Conservation (phyloP, 306 rosid genomes). For the Hylodesmum podocarpum region DNA sequence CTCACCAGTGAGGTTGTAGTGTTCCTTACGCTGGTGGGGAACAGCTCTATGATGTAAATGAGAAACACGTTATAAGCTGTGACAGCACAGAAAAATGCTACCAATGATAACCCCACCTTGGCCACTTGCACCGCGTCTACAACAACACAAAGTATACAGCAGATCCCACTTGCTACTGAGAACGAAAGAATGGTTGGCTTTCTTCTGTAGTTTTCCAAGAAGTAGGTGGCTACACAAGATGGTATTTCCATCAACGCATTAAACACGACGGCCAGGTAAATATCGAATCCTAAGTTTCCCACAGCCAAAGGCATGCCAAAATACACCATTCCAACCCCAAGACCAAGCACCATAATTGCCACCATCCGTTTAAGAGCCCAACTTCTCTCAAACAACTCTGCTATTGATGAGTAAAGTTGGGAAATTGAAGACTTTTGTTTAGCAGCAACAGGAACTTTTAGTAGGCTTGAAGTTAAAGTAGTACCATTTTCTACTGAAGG, state of each 20-base stretch:
- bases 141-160: conserved; percentile 21
- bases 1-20: conserved; percentile 38
- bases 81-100: conserved; percentile 32
- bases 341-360: conserved; percentile 20
- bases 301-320: conserved; percentile 49
- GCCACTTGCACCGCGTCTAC: not conserved
- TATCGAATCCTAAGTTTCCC: conserved; percentile 42
- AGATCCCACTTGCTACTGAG: conserved; percentile 17
- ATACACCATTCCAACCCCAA: conserved; percentile 48
- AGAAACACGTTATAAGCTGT: conserved; percentile 34
- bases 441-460: not conserved
- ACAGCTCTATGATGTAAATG: conserved; percentile 41
- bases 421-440: not conserved
- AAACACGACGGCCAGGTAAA: conserved; percentile 37
- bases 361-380: conserved; percentile 27
- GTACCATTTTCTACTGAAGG: not conserved
- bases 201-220: not conserved
- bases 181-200: conserved; percentile 22
- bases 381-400: conserved; percentile 6
- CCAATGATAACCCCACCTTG: conserved; percentile 29
- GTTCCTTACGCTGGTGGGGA: too few species aligned
- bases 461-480: not conserved
- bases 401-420: conserved; percentile 17
- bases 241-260: conserved; percentile 46
- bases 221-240: conserved; percentile 23